Percentiles rank a stretch among this genome's conserved stretches.
These are phyloP conservation scores for Tetrahymena malaccensis DNA, from an alignment of 73 alveolate species.

Conservation along the genomic window DNA sequence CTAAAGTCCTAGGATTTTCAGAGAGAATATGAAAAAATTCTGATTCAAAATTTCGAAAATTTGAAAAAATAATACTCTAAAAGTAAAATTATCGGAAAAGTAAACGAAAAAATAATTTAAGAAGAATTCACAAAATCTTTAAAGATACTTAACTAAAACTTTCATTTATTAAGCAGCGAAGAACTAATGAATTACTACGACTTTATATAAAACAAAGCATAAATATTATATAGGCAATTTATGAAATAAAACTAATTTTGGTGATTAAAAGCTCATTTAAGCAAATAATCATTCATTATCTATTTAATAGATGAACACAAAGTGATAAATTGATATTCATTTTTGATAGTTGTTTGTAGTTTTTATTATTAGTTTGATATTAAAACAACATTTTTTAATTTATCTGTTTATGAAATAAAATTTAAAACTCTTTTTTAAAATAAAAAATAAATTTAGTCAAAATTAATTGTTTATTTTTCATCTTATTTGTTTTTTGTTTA, in stretches of 20 bases:
- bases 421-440: no score
- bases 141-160: neutral
- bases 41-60: neutral
- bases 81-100: neutral
- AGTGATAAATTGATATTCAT: no score
- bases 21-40: neutral
- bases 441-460: no score
- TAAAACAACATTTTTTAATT: no score
- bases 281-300: no score
- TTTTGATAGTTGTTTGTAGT: no score
- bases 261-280: neutral
- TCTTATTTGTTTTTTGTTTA: no score
- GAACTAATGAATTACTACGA: neutral
- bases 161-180: neutral
- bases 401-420: no score
- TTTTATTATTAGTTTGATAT: no score
- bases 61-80: neutral
- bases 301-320: no score
- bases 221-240: neutral
- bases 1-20: neutral
- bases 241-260: neutral
- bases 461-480: no score
- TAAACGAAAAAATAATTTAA: neutral
- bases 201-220: neutral
- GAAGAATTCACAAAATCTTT: neutral